Conservation (phyloP, 441 rosid genomes). For the Theobroma grandiflorum region DNA sequence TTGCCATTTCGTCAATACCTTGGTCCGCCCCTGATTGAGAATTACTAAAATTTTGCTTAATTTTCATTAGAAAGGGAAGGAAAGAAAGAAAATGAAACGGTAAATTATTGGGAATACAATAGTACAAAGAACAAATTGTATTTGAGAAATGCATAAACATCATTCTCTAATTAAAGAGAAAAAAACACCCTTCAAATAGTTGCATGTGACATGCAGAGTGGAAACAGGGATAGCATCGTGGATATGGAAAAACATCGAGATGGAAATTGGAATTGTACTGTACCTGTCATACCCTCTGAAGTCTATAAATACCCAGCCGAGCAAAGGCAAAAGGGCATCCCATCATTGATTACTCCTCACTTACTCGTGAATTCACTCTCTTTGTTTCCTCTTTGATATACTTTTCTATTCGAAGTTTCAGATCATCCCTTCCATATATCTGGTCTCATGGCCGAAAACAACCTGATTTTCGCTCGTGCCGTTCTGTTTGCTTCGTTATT, state of each 20-base stretch:
- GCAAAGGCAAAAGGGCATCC: conserved; percentile 24
- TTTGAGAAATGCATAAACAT: too few relatives aligned
- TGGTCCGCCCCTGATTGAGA: too few relatives aligned
- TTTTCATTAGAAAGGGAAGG: too few relatives aligned
- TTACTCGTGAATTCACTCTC: background rate
- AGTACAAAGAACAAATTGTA: too few relatives aligned
- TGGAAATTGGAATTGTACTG: background rate
- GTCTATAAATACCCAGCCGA: conserved; percentile 43
- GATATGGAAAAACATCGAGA: background rate
- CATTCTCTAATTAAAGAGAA: too few relatives aligned
- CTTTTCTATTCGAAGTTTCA: background rate
- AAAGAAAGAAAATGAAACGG: too few relatives aligned
- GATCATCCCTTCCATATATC: background rate
- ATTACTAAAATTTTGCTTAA: too few relatives aligned
- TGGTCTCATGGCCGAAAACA: conserved; percentile 40
- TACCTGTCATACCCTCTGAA: background rate
- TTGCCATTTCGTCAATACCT: too few relatives aligned
- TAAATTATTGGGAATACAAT: too few relatives aligned
- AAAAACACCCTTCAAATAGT: background rate
- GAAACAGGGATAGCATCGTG: background rate
- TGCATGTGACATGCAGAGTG: conserved; percentile 55
- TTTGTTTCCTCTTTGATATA: background rate
- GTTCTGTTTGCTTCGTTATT: conserved; percentile 27
- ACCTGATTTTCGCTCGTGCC: conserved; percentile 20
- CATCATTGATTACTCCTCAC: background rate